These are phyloP conservation scores for Sisymbrium altissimum DNA, from an alignment of 345 rosid genomes.

Conservation along the genomic window DNA sequence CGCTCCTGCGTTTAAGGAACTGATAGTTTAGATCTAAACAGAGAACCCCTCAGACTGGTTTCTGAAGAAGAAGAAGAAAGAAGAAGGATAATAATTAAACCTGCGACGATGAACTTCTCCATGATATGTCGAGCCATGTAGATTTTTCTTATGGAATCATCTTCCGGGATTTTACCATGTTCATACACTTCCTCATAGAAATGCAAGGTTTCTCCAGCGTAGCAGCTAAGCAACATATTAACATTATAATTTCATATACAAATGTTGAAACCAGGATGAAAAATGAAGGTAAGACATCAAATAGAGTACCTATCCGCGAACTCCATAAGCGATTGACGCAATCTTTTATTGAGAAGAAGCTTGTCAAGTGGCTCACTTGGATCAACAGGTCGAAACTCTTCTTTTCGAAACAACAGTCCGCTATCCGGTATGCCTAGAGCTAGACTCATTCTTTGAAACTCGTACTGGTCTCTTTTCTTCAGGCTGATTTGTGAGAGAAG, in stretches of 20 bases:
- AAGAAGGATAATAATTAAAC: constrained; percentile 40
- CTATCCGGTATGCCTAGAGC: constrained; percentile 92
- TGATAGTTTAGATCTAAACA: not conserved
- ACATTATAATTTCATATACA: too few relatives aligned
- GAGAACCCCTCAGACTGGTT: not conserved
- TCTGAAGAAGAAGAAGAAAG: not conserved
- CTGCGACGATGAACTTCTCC: constrained; percentile 71
- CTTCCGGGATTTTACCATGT: constrained; percentile 61
- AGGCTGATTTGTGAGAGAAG: constrained; percentile 82
- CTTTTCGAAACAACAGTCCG: constrained; percentile 57
- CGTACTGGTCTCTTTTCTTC: constrained; percentile 57
- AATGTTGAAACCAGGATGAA: not conserved
- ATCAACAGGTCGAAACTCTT: constrained; percentile 43
- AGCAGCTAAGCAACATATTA: constrained; percentile 73
- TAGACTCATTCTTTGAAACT: constrained; percentile 71
- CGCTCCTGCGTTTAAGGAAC: constrained; percentile 46
- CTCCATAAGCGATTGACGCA: constrained; percentile 81
- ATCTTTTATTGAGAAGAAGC: constrained; percentile 72
- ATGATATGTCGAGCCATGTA: constrained; percentile 90
- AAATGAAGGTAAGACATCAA: not conserved
- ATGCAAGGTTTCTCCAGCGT: constrained; percentile 90
- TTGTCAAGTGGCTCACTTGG: constrained; percentile 77
- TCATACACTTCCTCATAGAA: constrained; percentile 82
- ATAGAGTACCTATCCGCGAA: constrained; percentile 77
- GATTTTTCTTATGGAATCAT: constrained; percentile 68